Percentiles rank a stretch among this genome's conserved stretches.
These are phyloP conservation scores for Trichosanthes truncata DNA, from an alignment of 306 rosid species.

Conservation along the genomic window DNA sequence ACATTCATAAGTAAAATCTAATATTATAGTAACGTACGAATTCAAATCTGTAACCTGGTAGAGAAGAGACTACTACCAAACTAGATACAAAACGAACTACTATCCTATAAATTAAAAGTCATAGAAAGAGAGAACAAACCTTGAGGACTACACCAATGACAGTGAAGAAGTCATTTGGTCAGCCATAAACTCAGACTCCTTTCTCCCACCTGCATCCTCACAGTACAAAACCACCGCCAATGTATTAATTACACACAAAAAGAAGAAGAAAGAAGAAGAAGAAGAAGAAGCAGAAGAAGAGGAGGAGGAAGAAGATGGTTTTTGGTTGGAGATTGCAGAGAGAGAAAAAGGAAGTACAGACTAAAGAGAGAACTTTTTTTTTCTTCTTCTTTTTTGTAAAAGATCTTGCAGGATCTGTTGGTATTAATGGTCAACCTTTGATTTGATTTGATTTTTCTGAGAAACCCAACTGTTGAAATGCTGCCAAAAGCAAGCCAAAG, in stretches of 20 bases:
- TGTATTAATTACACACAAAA: neutral
- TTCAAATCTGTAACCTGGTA: no score
- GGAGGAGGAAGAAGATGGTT: neutral
- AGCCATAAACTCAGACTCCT: neutral
- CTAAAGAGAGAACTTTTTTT: neutral
- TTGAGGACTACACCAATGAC: neutral
- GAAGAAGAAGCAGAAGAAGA: neutral
- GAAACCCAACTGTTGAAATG: constrained; percentile 5
- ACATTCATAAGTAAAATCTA: neutral
- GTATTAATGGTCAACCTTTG: constrained; percentile 4
- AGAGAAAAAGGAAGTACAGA: neutral
- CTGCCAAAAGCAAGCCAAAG: neutral
- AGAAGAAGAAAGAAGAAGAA: neutral
- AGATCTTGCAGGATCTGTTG: neutral
- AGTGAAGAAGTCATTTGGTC: neutral
- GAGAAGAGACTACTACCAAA: no score
- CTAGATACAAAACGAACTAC: no score
- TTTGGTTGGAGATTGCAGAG: neutral
- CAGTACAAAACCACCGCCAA: neutral
- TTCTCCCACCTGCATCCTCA: neutral
- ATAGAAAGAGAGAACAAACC: neutral
- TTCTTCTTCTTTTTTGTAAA: neutral
- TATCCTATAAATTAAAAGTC: neutral
- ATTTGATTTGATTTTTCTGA: neutral
- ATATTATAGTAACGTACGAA: no score